Percentiles rank a stretch among this genome's conserved stretches.
phyloP scores from a whole-genome alignment of 2,329 filamentous ascomycete genomes.

The Alternaria arborescens region DNA sequence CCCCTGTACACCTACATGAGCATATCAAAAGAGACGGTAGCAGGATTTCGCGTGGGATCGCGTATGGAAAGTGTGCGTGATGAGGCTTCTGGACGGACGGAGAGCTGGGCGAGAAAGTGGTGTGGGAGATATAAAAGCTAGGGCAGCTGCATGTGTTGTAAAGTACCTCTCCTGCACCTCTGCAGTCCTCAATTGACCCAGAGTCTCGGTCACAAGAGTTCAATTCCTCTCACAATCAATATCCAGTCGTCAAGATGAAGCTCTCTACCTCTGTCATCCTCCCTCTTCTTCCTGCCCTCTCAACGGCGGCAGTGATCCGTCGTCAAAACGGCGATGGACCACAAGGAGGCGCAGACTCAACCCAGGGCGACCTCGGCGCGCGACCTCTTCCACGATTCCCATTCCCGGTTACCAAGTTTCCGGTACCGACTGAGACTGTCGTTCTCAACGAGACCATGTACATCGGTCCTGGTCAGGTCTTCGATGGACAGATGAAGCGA shows the following conservation, averaged over 20 bases:
- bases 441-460: conserved; percentile 38
- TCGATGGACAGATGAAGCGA: conserved; percentile 39
- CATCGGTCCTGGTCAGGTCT: conserved; percentile 34
- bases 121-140: conserved; percentile 9
- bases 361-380: conserved; percentile 33
- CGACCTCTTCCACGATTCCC: conserved; percentile 34
- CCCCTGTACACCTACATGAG: background rate
- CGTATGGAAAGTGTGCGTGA: background rate
- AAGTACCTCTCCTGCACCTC: conserved; percentile 7
- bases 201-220: conserved; percentile 4
- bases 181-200: conserved; percentile 13
- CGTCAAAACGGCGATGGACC: conserved; percentile 35
- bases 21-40: conserved; percentile 5
- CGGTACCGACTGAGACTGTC: conserved; percentile 34
- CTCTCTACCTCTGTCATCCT: conserved; percentile 26
- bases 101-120: background rate
- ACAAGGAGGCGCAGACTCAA: conserved; percentile 30
- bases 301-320: conserved; percentile 28
- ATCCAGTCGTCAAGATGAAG: conserved; percentile 24
- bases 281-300: conserved; percentile 33
- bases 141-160: background rate
- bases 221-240: background rate
- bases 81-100: background rate
- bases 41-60: background rate
- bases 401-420: conserved; percentile 33